Evolutionary conservation across 2,329 filamentous ascomycete genomes (phyloP), one percentile per base, ranked within the genome.

Genomic region (Ceratocystis papillata): DNA sequence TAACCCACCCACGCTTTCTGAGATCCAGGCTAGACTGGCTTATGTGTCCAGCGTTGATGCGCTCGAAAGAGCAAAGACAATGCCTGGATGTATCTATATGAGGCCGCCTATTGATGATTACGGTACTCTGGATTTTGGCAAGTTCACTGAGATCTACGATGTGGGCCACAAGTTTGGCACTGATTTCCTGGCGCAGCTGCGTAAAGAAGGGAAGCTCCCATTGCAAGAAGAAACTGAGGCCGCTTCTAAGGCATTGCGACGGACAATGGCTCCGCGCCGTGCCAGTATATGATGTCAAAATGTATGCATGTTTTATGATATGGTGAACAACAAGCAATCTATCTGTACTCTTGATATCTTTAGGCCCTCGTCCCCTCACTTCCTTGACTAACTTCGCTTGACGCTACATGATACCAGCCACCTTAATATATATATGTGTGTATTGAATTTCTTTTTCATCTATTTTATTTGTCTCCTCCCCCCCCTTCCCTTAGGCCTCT

Each of bases 1-100:
- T 0, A 99, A 99, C 71, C 94, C 94, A 6, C 94, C 94, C 0
- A 97, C 94, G 0, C 79, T 99, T 10, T 91, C 90, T 0, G 94
- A 99, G 75, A 99, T 99, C 69, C 95, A 99, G 77, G 93, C 90
- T 5, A 83, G 94, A 1, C 81, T 99, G 5, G 94, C 94, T 0
- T 99, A 99, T 72, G 94, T 99, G 60, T 94, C 88, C 4, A 95
- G 89, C 65, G 90, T 96, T 12, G 94, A 97, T 74, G 94, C 94
- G 30, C 80, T 99, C 30, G 94, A 99, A 75, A 83, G 92, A 46
- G 94, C 94, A 28, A 99, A 99, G 80, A 87, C 81, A 3, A 93
- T 88, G 72, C 85, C 90, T 0, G 94, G 94, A 0, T 97, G 93
- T 75, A 81, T 96, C 64, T 99, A 99, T 75, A 96, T 99, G 90